These are phyloP conservation scores for Leccinum huronense DNA, from an alignment of 1,284 basidiomycete species.

Conservation along the genomic window DNA sequence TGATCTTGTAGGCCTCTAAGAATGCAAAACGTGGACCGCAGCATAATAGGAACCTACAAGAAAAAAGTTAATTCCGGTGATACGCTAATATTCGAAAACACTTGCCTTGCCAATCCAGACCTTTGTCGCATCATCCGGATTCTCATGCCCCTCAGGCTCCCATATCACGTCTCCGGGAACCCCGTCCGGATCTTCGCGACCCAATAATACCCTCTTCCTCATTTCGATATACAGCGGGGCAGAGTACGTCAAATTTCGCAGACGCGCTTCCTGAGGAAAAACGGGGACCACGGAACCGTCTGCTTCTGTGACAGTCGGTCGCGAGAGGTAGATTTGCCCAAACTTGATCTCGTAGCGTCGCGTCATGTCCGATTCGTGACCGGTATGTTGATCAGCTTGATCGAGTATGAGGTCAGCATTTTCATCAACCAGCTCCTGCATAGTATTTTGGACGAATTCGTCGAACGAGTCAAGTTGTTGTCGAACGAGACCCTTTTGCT, in stretches of 20 bases:
- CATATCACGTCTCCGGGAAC: conserved; percentile 80
- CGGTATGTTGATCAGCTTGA: conserved; percentile 94
- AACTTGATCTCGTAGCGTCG: conserved; percentile 97
- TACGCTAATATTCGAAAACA: conserved; percentile 14
- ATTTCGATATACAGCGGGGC: conserved; percentile 97
- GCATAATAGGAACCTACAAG: conserved; percentile 92
- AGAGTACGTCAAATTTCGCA: conserved; percentile 94
- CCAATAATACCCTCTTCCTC: conserved; percentile 81
- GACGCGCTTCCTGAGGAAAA: conserved; percentile 96
- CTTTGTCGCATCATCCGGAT: conserved; percentile 69
- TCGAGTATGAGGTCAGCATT: conserved; percentile 92
- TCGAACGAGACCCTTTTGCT: conserved; percentile 95
- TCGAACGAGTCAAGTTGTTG: conserved; percentile 99
- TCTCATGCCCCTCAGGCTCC: conserved; percentile 72
- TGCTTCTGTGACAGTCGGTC: conserved; percentile 92
- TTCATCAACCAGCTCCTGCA: conserved; percentile 99
- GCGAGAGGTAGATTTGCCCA: conserved; percentile 95
- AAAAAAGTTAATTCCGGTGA: conserved; percentile 13
- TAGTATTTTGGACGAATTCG: conserved; percentile 99
- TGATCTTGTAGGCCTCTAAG: conserved; percentile 78
- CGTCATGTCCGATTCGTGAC: conserved; percentile 76
- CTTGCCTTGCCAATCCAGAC: conserved; percentile 95
- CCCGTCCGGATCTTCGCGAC: conserved; percentile 80
- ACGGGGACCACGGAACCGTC: conserved; percentile 93
- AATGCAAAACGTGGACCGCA: conserved; percentile 94